These are phyloP conservation scores for Aspergillus cristatus DNA, from an alignment of 495 filamentous ascomycete genomes.

Conservation along the genomic window DNA sequence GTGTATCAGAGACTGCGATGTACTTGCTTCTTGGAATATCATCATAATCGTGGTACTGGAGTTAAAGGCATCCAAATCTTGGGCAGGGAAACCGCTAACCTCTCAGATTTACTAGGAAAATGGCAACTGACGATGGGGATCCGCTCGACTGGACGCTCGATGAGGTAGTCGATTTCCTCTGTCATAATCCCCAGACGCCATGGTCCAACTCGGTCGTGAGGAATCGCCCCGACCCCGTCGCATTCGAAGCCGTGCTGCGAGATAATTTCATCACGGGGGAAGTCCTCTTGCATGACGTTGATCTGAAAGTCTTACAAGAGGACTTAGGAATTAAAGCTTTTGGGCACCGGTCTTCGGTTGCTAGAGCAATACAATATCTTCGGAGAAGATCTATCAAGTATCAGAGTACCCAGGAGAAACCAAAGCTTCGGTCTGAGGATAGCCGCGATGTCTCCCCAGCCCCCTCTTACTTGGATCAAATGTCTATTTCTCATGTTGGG, in stretches of 20 bases:
- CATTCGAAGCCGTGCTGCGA: constrained; percentile 45
- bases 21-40: too few species aligned
- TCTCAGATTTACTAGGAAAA: constrained; percentile 4
- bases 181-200: constrained; percentile 37
- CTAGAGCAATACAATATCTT: constrained; percentile 38
- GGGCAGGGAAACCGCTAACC: too few species aligned
- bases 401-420: constrained; percentile 4
- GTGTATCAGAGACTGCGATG: not conserved
- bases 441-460: not conserved
- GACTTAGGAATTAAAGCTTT: constrained; percentile 42
- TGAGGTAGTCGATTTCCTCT: constrained; percentile 55
- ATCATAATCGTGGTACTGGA: too few species aligned
- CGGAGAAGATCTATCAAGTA: constrained; percentile 33
- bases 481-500: not conserved
- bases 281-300: constrained; percentile 45
- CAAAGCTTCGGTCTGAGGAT: not conserved
- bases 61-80: too few species aligned
- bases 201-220: constrained; percentile 23
- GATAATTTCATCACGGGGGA: constrained; percentile 53
- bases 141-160: constrained; percentile 62
- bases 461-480: not conserved
- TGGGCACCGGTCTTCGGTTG: constrained; percentile 35
- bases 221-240: constrained; percentile 37
- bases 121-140: constrained; percentile 30
- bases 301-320: constrained; percentile 32